These are phyloP conservation scores for Thermochaetoides thermophila DNA, from an alignment of 495 filamentous ascomycete genomes.

Conservation along the genomic window DNA sequence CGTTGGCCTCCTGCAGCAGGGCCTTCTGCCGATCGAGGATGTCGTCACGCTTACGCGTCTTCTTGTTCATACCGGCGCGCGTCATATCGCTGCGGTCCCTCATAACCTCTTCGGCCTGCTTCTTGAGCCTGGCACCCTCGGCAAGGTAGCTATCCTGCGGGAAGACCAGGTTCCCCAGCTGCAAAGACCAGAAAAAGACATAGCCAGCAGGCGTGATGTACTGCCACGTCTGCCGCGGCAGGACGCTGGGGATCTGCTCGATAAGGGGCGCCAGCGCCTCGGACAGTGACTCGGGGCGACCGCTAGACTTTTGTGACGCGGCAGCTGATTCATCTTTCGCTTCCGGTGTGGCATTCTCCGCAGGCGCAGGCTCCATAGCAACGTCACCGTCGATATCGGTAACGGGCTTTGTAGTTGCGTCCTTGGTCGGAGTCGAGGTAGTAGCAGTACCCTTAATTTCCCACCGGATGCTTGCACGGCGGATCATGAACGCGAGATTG, in stretches of 20 bases:
- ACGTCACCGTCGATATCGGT: constrained; percentile 28
- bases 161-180: constrained; percentile 62
- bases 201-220: constrained; percentile 64
- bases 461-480: constrained; percentile 47
- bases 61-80: constrained; percentile 43
- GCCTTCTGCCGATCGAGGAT: constrained; percentile 49
- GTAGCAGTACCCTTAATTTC: constrained; percentile 20
- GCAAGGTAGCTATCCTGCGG: constrained; percentile 58
- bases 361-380: constrained; percentile 17
- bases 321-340: constrained; percentile 7
- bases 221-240: constrained; percentile 51
- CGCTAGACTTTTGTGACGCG: constrained; percentile 10
- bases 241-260: constrained; percentile 41
- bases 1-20: constrained; percentile 37
- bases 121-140: constrained; percentile 49
- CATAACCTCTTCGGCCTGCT: constrained; percentile 43
- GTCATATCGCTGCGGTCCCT: constrained; percentile 60
- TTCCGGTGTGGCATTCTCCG: constrained; percentile 8
- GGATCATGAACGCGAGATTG: constrained; percentile 77
- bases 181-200: constrained; percentile 84
- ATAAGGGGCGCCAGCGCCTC: constrained; percentile 67
- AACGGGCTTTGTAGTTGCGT: constrained; percentile 11
- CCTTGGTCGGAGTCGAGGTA: constrained; percentile 10
- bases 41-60: constrained; percentile 53
- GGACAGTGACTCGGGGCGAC: constrained; percentile 40